These are phyloP conservation scores for Candida krabiensis DNA, from an alignment of 805 yeast species.

Conservation along the genomic window DNA sequence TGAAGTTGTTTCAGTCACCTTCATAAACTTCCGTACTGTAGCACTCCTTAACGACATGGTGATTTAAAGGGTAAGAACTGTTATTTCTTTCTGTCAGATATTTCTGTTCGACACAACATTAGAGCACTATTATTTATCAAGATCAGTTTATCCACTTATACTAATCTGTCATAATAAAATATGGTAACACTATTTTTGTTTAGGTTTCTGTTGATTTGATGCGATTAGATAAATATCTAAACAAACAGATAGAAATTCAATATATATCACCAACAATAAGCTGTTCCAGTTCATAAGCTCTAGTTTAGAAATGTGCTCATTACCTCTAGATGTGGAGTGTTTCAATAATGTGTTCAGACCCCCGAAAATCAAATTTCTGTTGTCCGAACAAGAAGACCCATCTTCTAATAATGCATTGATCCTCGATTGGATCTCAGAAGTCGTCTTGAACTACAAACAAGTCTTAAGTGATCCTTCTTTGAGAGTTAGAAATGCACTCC, in stretches of 20 bases:
- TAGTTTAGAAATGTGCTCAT: constrained; percentile 7
- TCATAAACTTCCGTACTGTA: constrained; percentile 35
- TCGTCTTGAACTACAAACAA: constrained; percentile 8
- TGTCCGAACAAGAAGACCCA: constrained; percentile 23
- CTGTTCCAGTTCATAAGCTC: too few species aligned
- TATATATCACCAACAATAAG: too few species aligned
- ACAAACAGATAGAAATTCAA: too few species aligned
- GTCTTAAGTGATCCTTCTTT: constrained; percentile 20
- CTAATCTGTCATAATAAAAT: constrained; percentile 2
- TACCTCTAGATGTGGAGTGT: constrained; percentile 13
- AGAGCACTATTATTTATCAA: too few species aligned
- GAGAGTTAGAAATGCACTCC: constrained; percentile 21
- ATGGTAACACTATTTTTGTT: too few species aligned
- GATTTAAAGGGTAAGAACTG: too few species aligned
- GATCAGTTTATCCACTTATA: too few species aligned
- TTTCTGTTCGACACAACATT: too few species aligned
- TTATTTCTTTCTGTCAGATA: too few species aligned
- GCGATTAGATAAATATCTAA: too few species aligned
- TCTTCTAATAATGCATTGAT: constrained; percentile 22
- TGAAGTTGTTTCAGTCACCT: constrained; percentile 39
- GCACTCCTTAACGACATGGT: constrained; percentile 19
- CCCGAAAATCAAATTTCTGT: constrained; percentile 2
- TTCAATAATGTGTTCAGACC: constrained; percentile 17
- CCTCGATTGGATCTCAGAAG: constrained; percentile 28
- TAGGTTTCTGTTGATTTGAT: too few species aligned